Evolutionary conservation across 1,284 basidiomycete genomes (phyloP).

Genomic region (Microbotryum violaceum): DNA sequence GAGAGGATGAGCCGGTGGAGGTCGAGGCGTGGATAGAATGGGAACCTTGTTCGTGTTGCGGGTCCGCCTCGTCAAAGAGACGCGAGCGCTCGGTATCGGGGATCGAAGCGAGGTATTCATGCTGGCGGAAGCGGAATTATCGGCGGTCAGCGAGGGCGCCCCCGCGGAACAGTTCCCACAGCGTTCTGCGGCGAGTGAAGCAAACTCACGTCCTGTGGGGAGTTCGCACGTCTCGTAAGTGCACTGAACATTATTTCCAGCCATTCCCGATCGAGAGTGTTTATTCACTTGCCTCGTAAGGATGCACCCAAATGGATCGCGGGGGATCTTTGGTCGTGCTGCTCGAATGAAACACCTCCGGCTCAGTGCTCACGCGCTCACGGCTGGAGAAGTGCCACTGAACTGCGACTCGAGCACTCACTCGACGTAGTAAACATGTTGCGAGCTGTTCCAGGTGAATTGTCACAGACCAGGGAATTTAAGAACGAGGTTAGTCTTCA

Average conservation of each 20-base stretch:
- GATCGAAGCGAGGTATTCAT: not conserved
- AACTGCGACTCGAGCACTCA: no score
- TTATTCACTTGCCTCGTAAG: conserved; percentile 31
- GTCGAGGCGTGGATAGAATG: not conserved
- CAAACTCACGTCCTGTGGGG: not conserved
- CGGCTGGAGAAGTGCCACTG: no score
- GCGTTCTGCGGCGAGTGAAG: not conserved
- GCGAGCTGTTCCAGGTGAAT: not conserved
- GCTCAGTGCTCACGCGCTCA: no score
- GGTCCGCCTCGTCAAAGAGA: not conserved
- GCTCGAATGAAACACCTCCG: no score
- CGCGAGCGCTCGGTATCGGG: not conserved
- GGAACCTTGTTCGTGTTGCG: no score
- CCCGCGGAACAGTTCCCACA: not conserved
- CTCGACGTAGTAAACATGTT: conserved; percentile 28
- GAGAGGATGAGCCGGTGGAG: not conserved
- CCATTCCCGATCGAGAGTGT: not conserved
- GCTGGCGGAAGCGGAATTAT: not conserved
- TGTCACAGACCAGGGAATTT: no score
- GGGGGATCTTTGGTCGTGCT: conserved; percentile 36
- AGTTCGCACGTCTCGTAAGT: not conserved
- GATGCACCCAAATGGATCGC: conserved; percentile 40
- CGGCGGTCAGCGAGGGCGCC: not conserved
- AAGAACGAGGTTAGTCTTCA: no score
- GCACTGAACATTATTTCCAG: not conserved